Conservation (phyloP, 1,284 basidiomycete genomes). For the Ceratorhiza oryzae-sativae region DNA sequence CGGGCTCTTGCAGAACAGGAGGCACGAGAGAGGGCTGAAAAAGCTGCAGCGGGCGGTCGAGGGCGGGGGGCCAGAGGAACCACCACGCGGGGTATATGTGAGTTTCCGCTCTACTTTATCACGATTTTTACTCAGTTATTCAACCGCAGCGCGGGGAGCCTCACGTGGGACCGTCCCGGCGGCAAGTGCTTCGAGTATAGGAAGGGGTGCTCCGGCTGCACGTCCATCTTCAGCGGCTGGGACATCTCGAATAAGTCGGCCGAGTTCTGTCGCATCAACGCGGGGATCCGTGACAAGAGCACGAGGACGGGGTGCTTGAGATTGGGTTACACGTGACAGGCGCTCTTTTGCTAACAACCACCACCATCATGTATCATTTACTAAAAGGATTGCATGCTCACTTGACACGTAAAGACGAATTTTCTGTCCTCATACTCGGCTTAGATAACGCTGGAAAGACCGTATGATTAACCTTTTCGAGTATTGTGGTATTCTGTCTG, state of each 20-base stretch:
- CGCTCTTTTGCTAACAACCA: background rate
- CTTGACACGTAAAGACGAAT: slow-evolving; percentile 91
- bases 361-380: slow-evolving; percentile 81
- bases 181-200: background rate
- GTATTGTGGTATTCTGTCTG: background rate
- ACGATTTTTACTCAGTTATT: background rate
- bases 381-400: slow-evolving; percentile 89
- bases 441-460: slow-evolving; percentile 92
- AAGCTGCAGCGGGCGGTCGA: background rate
- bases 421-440: slow-evolving; percentile 85
- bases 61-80: slow-evolving; percentile 19
- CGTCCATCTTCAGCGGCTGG: slow-evolving; percentile 25
- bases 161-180: background rate
- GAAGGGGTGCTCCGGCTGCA: slow-evolving; percentile 27
- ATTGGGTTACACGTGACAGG: slow-evolving; percentile 18
- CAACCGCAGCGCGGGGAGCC: slow-evolving; percentile 8
- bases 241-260: slow-evolving; percentile 16
- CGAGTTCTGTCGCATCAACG: slow-evolving; percentile 32
- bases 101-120: background rate
- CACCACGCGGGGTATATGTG: slow-evolving; percentile 9
- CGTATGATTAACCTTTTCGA: slow-evolving; percentile 54
- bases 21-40: slow-evolving; percentile 30
- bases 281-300: slow-evolving; percentile 10
- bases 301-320: slow-evolving; percentile 33
- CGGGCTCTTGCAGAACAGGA: slow-evolving; percentile 31